These are phyloP conservation scores for Suillus cothurnatus DNA, from an alignment of 768 basidiomycete species.

Conservation along the genomic window DNA sequence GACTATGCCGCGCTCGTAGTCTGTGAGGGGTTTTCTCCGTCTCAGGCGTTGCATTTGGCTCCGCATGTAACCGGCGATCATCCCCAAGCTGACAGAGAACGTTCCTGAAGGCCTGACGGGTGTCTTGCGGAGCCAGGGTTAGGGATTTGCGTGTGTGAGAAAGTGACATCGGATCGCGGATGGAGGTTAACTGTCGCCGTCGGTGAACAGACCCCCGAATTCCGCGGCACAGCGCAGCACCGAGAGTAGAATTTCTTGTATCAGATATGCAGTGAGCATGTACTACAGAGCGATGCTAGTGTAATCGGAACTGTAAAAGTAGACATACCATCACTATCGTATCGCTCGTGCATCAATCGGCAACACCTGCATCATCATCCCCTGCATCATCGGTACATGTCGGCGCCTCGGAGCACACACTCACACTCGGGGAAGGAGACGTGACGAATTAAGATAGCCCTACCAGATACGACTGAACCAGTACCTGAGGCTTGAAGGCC, in stretches of 20 bases:
- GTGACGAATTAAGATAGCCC: background rate
- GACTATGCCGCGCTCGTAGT: conserved; percentile 7
- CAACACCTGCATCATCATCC: background rate
- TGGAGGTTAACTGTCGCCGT: conserved; percentile 83
- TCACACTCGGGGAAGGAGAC: background rate
- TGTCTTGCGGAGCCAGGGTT: conserved; percentile 83
- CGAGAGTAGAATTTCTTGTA: conserved; percentile 69
- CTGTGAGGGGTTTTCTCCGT: conserved; percentile 9
- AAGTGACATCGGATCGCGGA: conserved; percentile 71
- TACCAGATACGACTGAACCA: background rate
- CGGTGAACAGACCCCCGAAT: conserved; percentile 57
- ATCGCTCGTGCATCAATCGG: conserved; percentile 5
- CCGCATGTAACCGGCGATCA: conserved; percentile 29
- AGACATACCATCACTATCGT: conserved; percentile 49
- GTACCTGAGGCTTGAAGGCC: no score
- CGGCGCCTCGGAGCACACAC: background rate
- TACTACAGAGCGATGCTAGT: background rate
- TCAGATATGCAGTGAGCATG: conserved; percentile 54
- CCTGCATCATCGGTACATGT: background rate
- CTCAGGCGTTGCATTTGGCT: no score
- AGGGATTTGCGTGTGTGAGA: conserved; percentile 78
- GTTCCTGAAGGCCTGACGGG: conserved; percentile 46
- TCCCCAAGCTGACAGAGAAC: conserved; percentile 11
- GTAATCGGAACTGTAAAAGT: background rate
- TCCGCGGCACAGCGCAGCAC: conserved; percentile 38